These are phyloP conservation scores for Calonectria leucothoes DNA, from an alignment of 2,329 filamentous ascomycete genomes.

Conservation along the genomic window DNA sequence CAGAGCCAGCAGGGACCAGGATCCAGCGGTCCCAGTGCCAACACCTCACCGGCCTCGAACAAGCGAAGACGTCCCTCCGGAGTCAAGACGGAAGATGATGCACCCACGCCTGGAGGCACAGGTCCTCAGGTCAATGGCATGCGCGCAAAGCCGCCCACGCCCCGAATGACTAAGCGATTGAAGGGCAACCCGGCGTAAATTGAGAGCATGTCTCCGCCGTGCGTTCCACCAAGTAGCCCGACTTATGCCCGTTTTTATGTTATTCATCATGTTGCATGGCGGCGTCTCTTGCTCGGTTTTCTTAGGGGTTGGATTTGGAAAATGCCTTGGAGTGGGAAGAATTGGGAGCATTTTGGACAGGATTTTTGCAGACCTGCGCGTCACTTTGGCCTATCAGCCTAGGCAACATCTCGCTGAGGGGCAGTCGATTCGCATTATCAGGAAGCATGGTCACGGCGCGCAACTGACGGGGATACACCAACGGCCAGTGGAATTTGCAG, in stretches of 20 bases:
- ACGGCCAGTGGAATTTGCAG: not conserved
- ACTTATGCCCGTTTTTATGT: conserved; percentile 43
- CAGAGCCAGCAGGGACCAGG: conserved; percentile 76
- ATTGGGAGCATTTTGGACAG: conserved; percentile 38
- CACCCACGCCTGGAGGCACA: conserved; percentile 58
- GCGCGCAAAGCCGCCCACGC: conserved; percentile 66
- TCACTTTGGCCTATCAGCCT: conserved; percentile 18
- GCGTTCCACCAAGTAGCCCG: conserved; percentile 15
- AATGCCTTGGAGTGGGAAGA: conserved; percentile 34
- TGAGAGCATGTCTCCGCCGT: not conserved
- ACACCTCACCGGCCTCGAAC: conserved; percentile 72
- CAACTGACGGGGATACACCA: conserved; percentile 7
- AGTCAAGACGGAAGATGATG: conserved; percentile 69
- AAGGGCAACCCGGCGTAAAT: conserved; percentile 58
- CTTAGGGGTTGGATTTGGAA: conserved; percentile 35
- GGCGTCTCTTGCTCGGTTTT: conserved; percentile 48
- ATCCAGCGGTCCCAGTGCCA: conserved; percentile 74
- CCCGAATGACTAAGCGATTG: conserved; percentile 66
- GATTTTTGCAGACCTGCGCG: conserved; percentile 20
- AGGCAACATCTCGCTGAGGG: conserved; percentile 23
- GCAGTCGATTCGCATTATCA: conserved; percentile 21
- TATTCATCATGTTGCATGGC: conserved; percentile 51
- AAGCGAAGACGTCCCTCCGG: conserved; percentile 68
- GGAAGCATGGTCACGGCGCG: conserved; percentile 7
- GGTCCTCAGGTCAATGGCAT: conserved; percentile 64